Evolutionary conservation across 805 yeast genomes (phyloP), one percentile per base, ranked within the genome.

Genomic region (Lipomyces spencermartinsiae): DNA sequence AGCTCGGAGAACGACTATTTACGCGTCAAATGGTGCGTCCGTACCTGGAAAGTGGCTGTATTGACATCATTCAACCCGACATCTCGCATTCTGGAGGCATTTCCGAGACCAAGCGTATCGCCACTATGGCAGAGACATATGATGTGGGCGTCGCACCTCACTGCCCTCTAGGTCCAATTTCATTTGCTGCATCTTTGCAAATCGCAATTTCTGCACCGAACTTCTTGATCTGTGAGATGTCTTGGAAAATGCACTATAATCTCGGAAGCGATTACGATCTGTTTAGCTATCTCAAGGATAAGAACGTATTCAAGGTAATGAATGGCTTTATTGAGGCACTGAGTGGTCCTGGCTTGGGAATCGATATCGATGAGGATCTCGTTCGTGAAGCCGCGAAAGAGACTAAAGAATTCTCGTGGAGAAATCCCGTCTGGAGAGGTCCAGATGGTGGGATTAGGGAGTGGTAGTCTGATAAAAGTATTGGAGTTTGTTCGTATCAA

Each of bases 71-170:
- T 49, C 76, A 74, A 22, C 75, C 75, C 6, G 76, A 74, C 51
- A 68, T 74, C 37, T 65, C 76, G n/a, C 76, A 74, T 58, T 54
- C 74, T 16, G 76, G 76, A 8, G 76, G 76, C 4, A 74, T 74
- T 46, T 74, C 76, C 7, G 76, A 74, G 56, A 69, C 74, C 19
- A 70, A 67, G 64, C 58, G 70, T 39, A 74, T 74, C 46, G 76
- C 76, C 14, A 59, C 55, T 10, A 69, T 74, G 74, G 76, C 76
- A 4, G 76, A 74, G 62, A 66, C 76, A 0, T 74, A 74, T 59
- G 76, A 74, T 53, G 70, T 74, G 33, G 76, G 74, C n/a, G 39
- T 74, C 12, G 76, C 76, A 22, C 76, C 76, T 16, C 76, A 74
- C 59, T 74, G 76, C 53, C 76, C 76, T 14, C 65, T 74, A 22